phyloP scores from a whole-genome alignment of 768 basidiomycete genomes.

The Paxillus involutus region DNA sequence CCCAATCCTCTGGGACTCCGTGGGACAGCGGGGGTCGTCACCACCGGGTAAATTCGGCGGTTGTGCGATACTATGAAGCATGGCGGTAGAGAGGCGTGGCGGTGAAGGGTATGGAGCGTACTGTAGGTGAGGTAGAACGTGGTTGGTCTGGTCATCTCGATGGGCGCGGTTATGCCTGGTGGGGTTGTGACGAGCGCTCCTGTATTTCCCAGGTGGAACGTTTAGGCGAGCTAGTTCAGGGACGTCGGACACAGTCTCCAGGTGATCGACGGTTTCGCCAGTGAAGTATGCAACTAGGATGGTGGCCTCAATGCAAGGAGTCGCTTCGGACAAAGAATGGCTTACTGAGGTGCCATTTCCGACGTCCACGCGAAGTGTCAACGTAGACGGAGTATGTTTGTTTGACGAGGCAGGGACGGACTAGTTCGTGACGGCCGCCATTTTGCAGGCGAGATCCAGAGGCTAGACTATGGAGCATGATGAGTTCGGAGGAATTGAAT shows the following conservation, averaged over 20 bases:
- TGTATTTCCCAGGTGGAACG: conserved; percentile 62
- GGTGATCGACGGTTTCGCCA: conserved; percentile 53
- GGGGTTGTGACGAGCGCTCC: conserved; percentile 59
- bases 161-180: conserved; percentile 41
- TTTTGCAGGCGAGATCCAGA: conserved; percentile 30
- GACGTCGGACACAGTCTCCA: conserved; percentile 60
- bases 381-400: conserved; percentile 82
- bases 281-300: conserved; percentile 75
- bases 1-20: conserved; percentile 16
- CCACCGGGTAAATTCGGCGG: neutral
- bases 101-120: conserved; percentile 34
- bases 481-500: neutral
- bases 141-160: conserved; percentile 24
- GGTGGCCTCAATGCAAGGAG: neutral
- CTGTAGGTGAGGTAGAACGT: conserved; percentile 20
- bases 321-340: conserved; percentile 11
- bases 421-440: conserved; percentile 25
- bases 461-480: conserved; percentile 22
- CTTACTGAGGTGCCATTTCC: conserved; percentile 84
- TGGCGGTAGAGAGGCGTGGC: conserved; percentile 13
- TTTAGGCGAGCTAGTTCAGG: conserved; percentile 50
- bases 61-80: conserved; percentile 2
- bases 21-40: neutral
- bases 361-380: conserved; percentile 59
- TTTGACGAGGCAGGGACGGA: conserved; percentile 60